Base-by-base conservation (phyloP, 2,329 filamentous ascomycete species). In the Penicillium sp. region DNA sequence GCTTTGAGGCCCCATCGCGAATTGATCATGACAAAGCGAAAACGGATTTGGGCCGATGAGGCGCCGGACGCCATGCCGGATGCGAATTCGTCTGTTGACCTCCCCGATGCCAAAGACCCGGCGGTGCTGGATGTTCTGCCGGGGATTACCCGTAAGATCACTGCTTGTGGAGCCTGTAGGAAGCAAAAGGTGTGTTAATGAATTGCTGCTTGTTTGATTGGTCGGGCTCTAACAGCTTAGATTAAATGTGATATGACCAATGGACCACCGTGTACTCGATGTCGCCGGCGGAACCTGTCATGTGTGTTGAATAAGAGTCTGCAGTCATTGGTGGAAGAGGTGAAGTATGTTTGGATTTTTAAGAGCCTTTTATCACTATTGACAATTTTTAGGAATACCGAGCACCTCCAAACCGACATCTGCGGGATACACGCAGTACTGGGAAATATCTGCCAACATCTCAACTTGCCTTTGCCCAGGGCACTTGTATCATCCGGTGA, bases 121-220 rank as follows among this genome's bases (percentile, higher is more conserved):
- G 52, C 47, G 26, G 51, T 66, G 43, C 48, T 63, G 24, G 65
- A 65, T 35, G 60, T 65, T 35, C 59, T 68, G 48, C 66, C 68
- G 53, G 63, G 65, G 33, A 74, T 75, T 39, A 76, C 72, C 39
- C 71, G 74, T 49, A 76, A 76, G 59, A 72, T 75, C 52, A 76
- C 74, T 31, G 80, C 80, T 13, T 82, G 80, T 65, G 79, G 79
- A 27, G 76, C 79, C 35, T 82, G 79, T 66, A 74, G 79, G 39
- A 81, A 81, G 61, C 78, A 82, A 60, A 82, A 82, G 73, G 79
- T 81, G 47, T 31, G 56, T 49, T 22, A 49, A 37, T 33, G 43
- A 35, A 19, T 52, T 37, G n/a, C 4, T 14, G 1, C 33, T n/a
- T 13, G 13, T 31, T 16, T 50, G 47, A 55, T 61, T 53, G 54